These are phyloP conservation scores for Cyanidioschyzon merolae DNA, from an alignment of 23 red algal genomes.

Conservation along the genomic window DNA sequence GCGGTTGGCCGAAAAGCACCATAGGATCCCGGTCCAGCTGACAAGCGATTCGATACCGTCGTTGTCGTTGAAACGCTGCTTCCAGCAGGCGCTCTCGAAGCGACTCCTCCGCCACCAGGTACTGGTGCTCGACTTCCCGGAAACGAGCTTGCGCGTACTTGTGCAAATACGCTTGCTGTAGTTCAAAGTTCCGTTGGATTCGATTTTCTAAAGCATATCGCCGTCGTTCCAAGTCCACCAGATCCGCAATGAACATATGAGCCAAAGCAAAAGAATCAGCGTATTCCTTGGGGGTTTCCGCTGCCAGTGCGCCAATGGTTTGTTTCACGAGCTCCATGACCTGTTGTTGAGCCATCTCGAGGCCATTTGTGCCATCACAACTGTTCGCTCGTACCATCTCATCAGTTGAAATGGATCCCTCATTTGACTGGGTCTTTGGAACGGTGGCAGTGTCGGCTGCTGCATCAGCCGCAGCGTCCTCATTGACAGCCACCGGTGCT, in stretches of 20 bases:
- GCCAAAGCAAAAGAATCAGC: not conserved
- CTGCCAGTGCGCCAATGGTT: not conserved
- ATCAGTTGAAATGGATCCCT: no score
- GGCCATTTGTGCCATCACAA: no score
- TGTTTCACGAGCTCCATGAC: not conserved
- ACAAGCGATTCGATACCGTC: not conserved
- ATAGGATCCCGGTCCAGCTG: not conserved
- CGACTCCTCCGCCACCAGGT: not conserved
- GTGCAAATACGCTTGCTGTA: not conserved
- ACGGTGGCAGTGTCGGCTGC: no score
- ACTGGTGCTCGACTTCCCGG: not conserved
- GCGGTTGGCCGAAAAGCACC: slow-evolving; percentile 2
- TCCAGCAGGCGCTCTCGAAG: not conserved
- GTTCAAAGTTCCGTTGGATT: not conserved
- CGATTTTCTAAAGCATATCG: not conserved
- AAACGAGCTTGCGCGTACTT: not conserved
- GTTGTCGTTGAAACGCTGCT: not conserved
- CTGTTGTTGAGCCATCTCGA: not conserved
- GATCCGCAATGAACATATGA: not conserved
- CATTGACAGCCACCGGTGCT: no score
- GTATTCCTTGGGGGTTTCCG: not conserved
- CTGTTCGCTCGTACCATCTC: no score
- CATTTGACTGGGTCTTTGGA: no score
- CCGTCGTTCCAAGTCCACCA: not conserved
- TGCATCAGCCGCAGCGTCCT: no score